Base-by-base conservation (phyloP, 306 rosid genomes). In the Vicia sativa region DNA sequence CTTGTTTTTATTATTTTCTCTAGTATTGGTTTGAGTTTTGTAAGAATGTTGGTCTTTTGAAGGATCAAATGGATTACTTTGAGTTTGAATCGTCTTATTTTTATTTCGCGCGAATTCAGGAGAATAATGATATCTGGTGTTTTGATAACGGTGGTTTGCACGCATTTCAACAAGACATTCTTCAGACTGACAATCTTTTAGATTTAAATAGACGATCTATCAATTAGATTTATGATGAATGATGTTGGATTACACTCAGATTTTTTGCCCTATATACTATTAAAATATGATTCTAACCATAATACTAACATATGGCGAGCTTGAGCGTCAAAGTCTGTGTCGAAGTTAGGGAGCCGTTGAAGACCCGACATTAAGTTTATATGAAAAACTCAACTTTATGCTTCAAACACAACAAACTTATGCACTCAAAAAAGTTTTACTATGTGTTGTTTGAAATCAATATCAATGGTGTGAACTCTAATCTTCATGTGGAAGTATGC, bases 231-330 rank as follows among this genome's bases (percentile, higher is more conserved):
- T 4, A 5, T n/a, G 18, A 5, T 15, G 5, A 5, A 44, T 2
- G 7, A 13, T 13, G 49, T 44, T 44, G 9, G 49, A 44, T 15
- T 13, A n/a, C 2, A 5, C 3, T 44, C 2, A 3, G n/a, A 11
- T 9, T 2, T 10, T 13, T 44, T 44, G 6, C 3, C 3, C 0
- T 6, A 2, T n/a, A 1, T 0, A 1, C 4, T n/a, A n/a, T 0
- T 44, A 4, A 2, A 44, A 5, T 44, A 44, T 13, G 18, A 44
- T 44, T n/a, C 16, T 43, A 13, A 13, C 14, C 13, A 43, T 0
- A 41, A 3, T 12, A 3, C 5, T 12, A 11, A 41, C 2, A 11
- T 0, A 11, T 41, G 46, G 2, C 6, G 5, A 11, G 15, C 0
- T 41, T 41, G 4, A 0, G 5, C n/a, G 2, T 41, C 45, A 41